These are phyloP conservation scores for Quercus alba DNA, from an alignment of 306 rosid genomes.

Conservation along the genomic window DNA sequence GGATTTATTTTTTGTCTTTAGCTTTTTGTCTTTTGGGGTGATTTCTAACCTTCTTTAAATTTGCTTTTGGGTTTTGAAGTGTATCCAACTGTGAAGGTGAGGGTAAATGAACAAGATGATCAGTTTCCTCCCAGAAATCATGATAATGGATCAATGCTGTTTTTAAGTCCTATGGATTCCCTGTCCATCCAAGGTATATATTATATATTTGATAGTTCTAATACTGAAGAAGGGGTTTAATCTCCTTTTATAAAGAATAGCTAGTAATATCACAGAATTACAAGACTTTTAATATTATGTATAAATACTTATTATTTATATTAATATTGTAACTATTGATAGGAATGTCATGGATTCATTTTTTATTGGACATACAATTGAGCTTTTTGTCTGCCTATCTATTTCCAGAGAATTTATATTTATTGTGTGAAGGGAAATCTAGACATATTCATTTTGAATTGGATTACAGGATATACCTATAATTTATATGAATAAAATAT, in stretches of 20 bases:
- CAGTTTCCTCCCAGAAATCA: slow-evolving; percentile 8
- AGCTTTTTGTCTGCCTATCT: too few species aligned
- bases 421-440: too few species aligned
- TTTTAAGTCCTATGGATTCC: slow-evolving; percentile 26
- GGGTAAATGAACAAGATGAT: slow-evolving; percentile 32
- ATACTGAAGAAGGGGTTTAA: too few species aligned
- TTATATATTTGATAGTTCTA: neutral
- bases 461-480: too few species aligned
- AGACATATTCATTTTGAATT: too few species aligned
- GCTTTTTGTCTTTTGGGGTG: neutral
- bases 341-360: neutral
- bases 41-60: neutral
- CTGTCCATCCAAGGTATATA: slow-evolving; percentile 26
- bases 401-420: too few species aligned
- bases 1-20: neutral
- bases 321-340: neutral
- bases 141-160: slow-evolving; percentile 16
- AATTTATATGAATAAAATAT: too few species aligned
- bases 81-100: slow-evolving; percentile 54
- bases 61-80: slow-evolving; percentile 29
- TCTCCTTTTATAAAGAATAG: too few species aligned
- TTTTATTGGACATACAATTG: neutral
- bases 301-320: too few species aligned
- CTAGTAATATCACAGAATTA: too few species aligned
- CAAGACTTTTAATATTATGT: too few species aligned